Conservation (phyloP, 257 asterid genomes). For the Solanum pimpinellifolium region DNA sequence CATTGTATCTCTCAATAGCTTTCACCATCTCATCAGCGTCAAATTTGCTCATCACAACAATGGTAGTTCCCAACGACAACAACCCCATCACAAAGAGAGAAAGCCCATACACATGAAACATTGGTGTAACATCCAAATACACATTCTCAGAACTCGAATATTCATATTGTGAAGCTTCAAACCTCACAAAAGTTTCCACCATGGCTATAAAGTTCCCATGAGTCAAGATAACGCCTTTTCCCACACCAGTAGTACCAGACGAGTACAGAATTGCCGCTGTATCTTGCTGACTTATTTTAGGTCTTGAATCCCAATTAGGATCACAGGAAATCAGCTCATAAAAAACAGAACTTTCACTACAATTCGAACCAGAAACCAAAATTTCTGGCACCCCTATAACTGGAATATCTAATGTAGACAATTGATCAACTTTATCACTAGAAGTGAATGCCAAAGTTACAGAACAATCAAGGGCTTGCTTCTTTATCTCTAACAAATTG, state of each 20-base stretch:
- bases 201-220: slow-evolving; percentile 63
- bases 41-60: slow-evolving; percentile 55
- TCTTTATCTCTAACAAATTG: slow-evolving; percentile 44
- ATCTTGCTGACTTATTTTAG: slow-evolving; percentile 44
- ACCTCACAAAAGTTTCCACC: slow-evolving; percentile 49
- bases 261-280: slow-evolving; percentile 68
- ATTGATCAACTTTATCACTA: slow-evolving; percentile 21
- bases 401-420: slow-evolving; percentile 23
- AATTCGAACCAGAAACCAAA: slow-evolving; percentile 5
- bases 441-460: slow-evolving; percentile 36
- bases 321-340: slow-evolving; percentile 37
- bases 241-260: slow-evolving; percentile 64
- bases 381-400: slow-evolving; percentile 47
- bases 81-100: slow-evolving; percentile 56
- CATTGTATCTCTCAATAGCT: slow-evolving; percentile 42
- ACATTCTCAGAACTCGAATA: slow-evolving; percentile 31
- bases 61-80: slow-evolving; percentile 53
- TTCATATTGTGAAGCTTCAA: slow-evolving; percentile 51
- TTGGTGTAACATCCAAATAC: slow-evolving; percentile 52
- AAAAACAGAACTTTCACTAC: slow-evolving; percentile 16
- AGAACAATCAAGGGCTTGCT: slow-evolving; percentile 38
- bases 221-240: slow-evolving; percentile 59
- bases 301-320: slow-evolving; percentile 44
- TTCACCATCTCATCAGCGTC: slow-evolving; percentile 54
- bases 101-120: slow-evolving; percentile 77